phyloP scores from a whole-genome alignment of 2,329 filamentous ascomycete genomes.

The Colletotrichum musae region DNA sequence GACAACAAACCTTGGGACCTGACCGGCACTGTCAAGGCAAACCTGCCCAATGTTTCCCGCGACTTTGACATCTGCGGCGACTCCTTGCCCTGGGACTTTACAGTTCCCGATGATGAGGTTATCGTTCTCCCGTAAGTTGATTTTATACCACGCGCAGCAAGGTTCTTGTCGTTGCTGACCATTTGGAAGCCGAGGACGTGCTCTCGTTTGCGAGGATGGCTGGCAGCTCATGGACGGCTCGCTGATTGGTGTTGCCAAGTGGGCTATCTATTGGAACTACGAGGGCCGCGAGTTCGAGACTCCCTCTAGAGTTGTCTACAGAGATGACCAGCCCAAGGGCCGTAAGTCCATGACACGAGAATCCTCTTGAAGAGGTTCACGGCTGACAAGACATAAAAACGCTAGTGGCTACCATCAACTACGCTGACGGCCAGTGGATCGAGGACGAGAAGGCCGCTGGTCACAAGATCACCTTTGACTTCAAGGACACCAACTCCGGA shows the following conservation, averaged over 20 bases:
- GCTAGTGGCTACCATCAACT: constrained; percentile 21
- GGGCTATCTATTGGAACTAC: constrained; percentile 22
- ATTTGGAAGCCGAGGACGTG: constrained; percentile 12
- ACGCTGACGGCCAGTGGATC: constrained; percentile 25
- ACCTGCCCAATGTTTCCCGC: not conserved
- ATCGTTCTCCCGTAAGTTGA: constrained; percentile 17
- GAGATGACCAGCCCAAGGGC: constrained; percentile 19
- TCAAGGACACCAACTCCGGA: constrained; percentile 2
- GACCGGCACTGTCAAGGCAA: constrained; percentile 7
- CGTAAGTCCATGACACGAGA: not conserved
- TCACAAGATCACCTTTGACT: not conserved
- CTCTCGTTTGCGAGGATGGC: constrained; percentile 2
- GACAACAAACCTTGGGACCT: constrained; percentile 10
- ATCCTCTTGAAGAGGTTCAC: not conserved
- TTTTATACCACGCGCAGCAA: too few species aligned
- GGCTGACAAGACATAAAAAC: too few species aligned
- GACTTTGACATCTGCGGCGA: constrained; percentile 7
- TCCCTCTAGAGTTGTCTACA: constrained; percentile 8
- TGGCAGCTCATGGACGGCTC: constrained; percentile 29
- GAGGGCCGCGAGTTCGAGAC: not conserved
- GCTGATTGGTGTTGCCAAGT: constrained; percentile 15
- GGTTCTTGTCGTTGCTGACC: not conserved
- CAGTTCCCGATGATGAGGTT: not conserved
- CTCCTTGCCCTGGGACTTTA: not conserved
- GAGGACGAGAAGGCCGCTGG: constrained; percentile 19